Evolutionary conservation across 2,329 filamentous ascomycete genomes (phyloP).

Genomic region (Colletotrichum sansevieriae): DNA sequence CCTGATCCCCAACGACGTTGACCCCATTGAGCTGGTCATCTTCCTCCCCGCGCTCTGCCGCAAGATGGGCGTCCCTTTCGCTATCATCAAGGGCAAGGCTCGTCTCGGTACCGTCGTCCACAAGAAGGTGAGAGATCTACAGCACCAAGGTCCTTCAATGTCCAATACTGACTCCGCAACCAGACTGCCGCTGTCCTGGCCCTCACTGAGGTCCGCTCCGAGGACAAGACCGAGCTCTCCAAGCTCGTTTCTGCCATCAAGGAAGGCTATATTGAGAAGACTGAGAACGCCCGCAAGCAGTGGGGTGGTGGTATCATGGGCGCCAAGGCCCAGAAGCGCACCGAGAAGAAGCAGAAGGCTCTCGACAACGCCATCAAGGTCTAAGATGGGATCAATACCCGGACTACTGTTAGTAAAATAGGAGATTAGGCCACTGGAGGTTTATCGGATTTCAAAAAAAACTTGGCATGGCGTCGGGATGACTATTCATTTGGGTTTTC

Average conservation of each 20-base stretch:
- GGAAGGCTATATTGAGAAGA: constrained; percentile 97
- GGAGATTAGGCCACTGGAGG: constrained; percentile 40
- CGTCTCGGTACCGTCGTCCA: constrained; percentile 98
- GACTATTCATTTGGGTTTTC: constrained; percentile 38
- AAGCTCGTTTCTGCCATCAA: constrained; percentile 98
- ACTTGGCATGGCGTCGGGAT: constrained; percentile 42
- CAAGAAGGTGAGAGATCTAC: constrained; percentile 81
- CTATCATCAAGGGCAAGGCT: constrained; percentile 99
- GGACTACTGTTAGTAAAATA: constrained; percentile 42
- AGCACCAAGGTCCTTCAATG: not conserved
- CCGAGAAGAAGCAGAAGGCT: constrained; percentile 92
- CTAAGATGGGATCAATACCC: constrained; percentile 68
- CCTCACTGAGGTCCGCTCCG: constrained; percentile 94
- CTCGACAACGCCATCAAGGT: constrained; percentile 97
- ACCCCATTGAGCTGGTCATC: constrained; percentile 99
- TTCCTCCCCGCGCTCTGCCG: constrained; percentile 99
- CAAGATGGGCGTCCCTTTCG: constrained; percentile 99
- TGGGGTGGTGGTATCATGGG: constrained; percentile 99
- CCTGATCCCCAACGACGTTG: constrained; percentile 98
- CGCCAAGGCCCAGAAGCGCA: constrained; percentile 86
- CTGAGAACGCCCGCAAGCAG: constrained; percentile 89
- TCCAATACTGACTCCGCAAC: too few relatives aligned
- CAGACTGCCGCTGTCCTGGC: constrained; percentile 96
- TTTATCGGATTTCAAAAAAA: constrained; percentile 39
- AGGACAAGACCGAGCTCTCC: constrained; percentile 98